Evolutionary conservation across 2,329 filamentous ascomycete genomes (phyloP).

Genomic region (Septoria linicola): DNA sequence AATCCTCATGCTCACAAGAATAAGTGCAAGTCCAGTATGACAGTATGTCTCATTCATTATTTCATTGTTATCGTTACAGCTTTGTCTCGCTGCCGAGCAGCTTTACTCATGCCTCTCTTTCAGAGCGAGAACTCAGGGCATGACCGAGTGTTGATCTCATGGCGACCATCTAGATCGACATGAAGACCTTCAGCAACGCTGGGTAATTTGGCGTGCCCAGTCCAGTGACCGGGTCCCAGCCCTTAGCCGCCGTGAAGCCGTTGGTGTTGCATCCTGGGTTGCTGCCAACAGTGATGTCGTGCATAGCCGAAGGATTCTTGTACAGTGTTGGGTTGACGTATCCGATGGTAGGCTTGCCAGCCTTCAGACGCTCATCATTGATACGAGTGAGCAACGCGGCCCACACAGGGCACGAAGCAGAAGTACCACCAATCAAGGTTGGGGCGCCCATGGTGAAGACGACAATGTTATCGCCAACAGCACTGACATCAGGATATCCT

Average conservation of each 20-base stretch:
- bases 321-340: constrained; percentile 41
- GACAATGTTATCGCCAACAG: constrained; percentile 34
- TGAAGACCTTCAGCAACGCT: constrained; percentile 25
- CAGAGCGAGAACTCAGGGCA: too few species aligned
- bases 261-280: constrained; percentile 38
- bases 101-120: background rate
- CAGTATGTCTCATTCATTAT: too few species aligned
- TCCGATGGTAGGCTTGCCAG: constrained; percentile 32
- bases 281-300: constrained; percentile 40
- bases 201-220: constrained; percentile 28
- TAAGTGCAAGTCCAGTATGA: too few species aligned
- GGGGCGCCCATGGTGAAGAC: constrained; percentile 25
- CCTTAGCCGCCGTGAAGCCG: constrained; percentile 28
- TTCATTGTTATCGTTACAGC: background rate
- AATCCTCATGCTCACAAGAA: too few species aligned
- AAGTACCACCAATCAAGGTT: constrained; percentile 32
- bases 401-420: constrained; percentile 31
- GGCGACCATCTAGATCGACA: constrained; percentile 10
- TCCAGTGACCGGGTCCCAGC: constrained; percentile 37
- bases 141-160: too few species aligned
- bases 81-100: background rate
- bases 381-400: constrained; percentile 32
- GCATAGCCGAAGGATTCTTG: constrained; percentile 39
- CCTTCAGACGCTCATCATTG: constrained; percentile 33
- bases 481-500: constrained; percentile 46